Percentiles rank a stretch among this genome's conserved stretches.
Evolutionary conservation across 2,329 filamentous ascomycete genomes (phyloP).

Genomic region (Zymoseptoria brevis): DNA sequence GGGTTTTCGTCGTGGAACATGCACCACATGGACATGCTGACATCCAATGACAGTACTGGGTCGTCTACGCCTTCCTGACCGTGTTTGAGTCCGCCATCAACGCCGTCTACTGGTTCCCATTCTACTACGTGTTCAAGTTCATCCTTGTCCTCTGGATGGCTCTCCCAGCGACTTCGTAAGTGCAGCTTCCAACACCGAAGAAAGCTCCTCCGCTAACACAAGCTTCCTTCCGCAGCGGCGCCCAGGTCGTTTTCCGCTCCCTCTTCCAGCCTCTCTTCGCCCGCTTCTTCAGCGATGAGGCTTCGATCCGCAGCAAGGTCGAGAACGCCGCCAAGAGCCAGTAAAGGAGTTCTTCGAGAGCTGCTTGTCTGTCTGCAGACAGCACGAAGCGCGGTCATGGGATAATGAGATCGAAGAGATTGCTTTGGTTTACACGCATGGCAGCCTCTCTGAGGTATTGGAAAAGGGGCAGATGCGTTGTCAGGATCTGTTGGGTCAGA

Average conservation of each 20-base stretch:
- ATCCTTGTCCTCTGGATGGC: slow-evolving; percentile 95
- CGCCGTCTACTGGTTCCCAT: slow-evolving; percentile 89
- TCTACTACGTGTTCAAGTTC: slow-evolving; percentile 99
- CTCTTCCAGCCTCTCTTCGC: slow-evolving; percentile 86
- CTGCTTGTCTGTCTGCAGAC: background rate
- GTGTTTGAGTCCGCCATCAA: slow-evolving; percentile 75
- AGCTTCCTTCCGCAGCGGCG: slow-evolving; percentile 60
- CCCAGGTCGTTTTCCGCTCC: slow-evolving; percentile 93
- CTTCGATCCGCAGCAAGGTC: slow-evolving; percentile 78
- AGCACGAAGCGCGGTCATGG: background rate
- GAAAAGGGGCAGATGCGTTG: background rate
- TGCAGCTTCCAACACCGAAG: slow-evolving; percentile 12
- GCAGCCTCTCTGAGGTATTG: background rate
- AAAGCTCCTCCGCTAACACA: background rate
- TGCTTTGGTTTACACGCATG: background rate
- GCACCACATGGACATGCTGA: slow-evolving; percentile 7
- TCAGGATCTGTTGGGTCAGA: background rate
- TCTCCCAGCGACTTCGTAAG: slow-evolving; percentile 86
- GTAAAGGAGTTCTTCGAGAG: slow-evolving; percentile 14
- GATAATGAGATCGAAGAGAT: background rate
- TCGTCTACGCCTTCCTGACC: slow-evolving; percentile 74
- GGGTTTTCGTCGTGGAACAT: slow-evolving; percentile 18
- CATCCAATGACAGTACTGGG: slow-evolving; percentile 59
- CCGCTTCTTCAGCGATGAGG: slow-evolving; percentile 71
- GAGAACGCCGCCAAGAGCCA: slow-evolving; percentile 44